Percentiles rank a stretch among this genome's conserved stretches.
Evolutionary conservation across 192 early-diverging fungal species (phyloP).

Genomic region (Lobulomyces angularis): DNA sequence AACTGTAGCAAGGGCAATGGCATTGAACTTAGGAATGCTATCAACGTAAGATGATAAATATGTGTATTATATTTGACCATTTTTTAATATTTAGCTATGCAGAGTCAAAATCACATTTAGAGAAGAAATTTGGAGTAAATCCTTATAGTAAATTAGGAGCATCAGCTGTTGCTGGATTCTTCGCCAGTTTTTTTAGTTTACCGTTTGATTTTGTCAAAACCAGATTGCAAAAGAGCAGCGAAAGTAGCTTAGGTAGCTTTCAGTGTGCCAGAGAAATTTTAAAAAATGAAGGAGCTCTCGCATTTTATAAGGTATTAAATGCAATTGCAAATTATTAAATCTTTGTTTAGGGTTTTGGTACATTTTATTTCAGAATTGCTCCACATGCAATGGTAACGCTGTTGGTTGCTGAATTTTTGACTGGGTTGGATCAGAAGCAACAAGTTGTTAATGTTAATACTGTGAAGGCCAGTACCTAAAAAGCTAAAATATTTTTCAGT

Average conservation of each 20-base stretch:
- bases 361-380: constrained; percentile 43
- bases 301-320: constrained; percentile 29
- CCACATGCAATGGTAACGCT: constrained; percentile 40
- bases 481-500: too few species aligned
- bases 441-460: too few species aligned
- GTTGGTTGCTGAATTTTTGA: too few species aligned
- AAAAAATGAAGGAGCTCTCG: constrained; percentile 26
- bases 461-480: too few species aligned
- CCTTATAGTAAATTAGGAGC: constrained; percentile 23
- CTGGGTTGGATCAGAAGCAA: too few species aligned
- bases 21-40: constrained; percentile 40
- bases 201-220: constrained; percentile 50
- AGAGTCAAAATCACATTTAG: constrained; percentile 26
- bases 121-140: constrained; percentile 15
- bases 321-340: background rate
- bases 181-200: constrained; percentile 36
- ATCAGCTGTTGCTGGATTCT: constrained; percentile 39
- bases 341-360: constrained; percentile 27
- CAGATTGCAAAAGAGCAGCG: constrained; percentile 33
- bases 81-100: constrained; percentile 15
- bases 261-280: constrained; percentile 36
- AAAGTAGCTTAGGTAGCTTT: constrained; percentile 22
- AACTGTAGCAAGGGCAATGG: constrained; percentile 36
- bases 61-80: constrained; percentile 3
- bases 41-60: constrained; percentile 14